A percentile compares a stretch with the other conserved stretches of the same genome.
Conservation (phyloP, 495 filamentous ascomycete genomes). For the Aspergillus ellipticus region DNA sequence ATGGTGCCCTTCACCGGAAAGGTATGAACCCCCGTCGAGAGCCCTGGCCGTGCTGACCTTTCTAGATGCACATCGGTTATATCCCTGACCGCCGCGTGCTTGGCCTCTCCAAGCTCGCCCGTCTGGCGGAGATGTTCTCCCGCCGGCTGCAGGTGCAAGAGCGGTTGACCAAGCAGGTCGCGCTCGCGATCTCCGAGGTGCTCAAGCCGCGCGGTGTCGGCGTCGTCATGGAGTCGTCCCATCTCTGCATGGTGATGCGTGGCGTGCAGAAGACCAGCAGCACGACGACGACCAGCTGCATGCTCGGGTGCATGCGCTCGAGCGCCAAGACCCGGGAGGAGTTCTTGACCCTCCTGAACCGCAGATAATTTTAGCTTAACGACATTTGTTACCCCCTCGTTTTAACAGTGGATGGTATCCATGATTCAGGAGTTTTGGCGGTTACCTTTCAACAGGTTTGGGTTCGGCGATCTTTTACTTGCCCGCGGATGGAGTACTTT, state of each 20-base stretch:
- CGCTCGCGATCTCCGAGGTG: slow-evolving; percentile 87
- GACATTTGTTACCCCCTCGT: slow-evolving; percentile 18
- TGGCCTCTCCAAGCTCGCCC: slow-evolving; percentile 90
- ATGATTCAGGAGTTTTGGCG: slow-evolving; percentile 40
- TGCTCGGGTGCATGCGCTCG: slow-evolving; percentile 88
- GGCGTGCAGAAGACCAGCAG: slow-evolving; percentile 87
- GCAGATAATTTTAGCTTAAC: slow-evolving; percentile 34
- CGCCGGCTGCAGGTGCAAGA: slow-evolving; percentile 93
- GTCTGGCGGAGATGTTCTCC: slow-evolving; percentile 96
- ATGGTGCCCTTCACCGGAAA: slow-evolving; percentile 95
- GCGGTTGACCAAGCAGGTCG: slow-evolving; percentile 91
- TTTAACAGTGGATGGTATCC: slow-evolving; percentile 28
- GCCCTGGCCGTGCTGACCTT: slow-evolving; percentile 12
- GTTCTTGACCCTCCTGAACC: slow-evolving; percentile 79
- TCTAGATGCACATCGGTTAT: slow-evolving; percentile 95
- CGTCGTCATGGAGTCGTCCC: slow-evolving; percentile 94
- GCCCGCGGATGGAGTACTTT: slow-evolving; percentile 1
- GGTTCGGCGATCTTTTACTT: slow-evolving; percentile 4
- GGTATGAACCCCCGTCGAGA: slow-evolving; percentile 44
- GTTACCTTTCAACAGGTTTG: slow-evolving; percentile 38
- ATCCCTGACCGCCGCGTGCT: slow-evolving; percentile 84
- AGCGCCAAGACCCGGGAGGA: slow-evolving; percentile 93
- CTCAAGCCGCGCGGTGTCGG: slow-evolving; percentile 87
- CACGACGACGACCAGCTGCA: slow-evolving; percentile 90
- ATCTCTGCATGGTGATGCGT: slow-evolving; percentile 98